Conservation (phyloP, 495 filamentous ascomycete genomes). For the Aspergillus sclerotioniger region DNA sequence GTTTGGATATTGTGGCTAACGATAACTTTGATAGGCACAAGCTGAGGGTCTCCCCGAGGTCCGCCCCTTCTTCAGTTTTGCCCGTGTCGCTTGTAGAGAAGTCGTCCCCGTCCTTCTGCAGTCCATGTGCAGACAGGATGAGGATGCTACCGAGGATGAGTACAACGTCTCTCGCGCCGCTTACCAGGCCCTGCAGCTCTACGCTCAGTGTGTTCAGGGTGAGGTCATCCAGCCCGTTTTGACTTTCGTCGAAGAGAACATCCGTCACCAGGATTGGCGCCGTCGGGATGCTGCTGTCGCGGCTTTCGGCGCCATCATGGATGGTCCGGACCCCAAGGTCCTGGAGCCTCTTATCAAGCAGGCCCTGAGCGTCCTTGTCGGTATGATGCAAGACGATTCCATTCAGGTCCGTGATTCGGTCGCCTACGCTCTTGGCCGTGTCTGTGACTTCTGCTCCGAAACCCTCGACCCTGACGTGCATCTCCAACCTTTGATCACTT, state of each 20-base stretch:
- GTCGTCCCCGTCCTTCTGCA: slow-evolving; percentile 88
- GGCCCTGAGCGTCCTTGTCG: slow-evolving; percentile 82
- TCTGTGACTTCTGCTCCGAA: slow-evolving; percentile 85
- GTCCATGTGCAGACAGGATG: slow-evolving; percentile 92
- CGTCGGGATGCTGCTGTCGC: slow-evolving; percentile 91
- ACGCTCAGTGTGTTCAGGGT: slow-evolving; percentile 82
- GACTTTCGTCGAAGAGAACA: slow-evolving; percentile 84
- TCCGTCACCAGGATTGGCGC: slow-evolving; percentile 89
- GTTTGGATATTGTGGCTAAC: slow-evolving; percentile 5
- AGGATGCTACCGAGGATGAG: slow-evolving; percentile 93
- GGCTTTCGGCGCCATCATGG: slow-evolving; percentile 99
- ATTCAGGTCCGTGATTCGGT: slow-evolving; percentile 95
- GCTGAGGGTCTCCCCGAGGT: slow-evolving; percentile 73
- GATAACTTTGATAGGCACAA: slow-evolving; percentile 39
- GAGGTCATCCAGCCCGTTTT: slow-evolving; percentile 81
- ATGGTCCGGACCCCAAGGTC: slow-evolving; percentile 86
- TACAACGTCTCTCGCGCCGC: slow-evolving; percentile 95
- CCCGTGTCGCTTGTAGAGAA: slow-evolving; percentile 81
- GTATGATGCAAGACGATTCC: slow-evolving; percentile 91
- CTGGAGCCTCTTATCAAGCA: slow-evolving; percentile 93
- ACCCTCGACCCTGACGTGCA: slow-evolving; percentile 81
- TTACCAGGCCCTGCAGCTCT: slow-evolving; percentile 95
- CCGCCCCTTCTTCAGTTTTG: slow-evolving; percentile 90
- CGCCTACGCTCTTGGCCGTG: slow-evolving; percentile 91
- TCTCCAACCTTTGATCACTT: slow-evolving; percentile 75